Base-by-base conservation (phyloP, 2,329 filamentous ascomycete species). In the Pezicula carpinea region DNA sequence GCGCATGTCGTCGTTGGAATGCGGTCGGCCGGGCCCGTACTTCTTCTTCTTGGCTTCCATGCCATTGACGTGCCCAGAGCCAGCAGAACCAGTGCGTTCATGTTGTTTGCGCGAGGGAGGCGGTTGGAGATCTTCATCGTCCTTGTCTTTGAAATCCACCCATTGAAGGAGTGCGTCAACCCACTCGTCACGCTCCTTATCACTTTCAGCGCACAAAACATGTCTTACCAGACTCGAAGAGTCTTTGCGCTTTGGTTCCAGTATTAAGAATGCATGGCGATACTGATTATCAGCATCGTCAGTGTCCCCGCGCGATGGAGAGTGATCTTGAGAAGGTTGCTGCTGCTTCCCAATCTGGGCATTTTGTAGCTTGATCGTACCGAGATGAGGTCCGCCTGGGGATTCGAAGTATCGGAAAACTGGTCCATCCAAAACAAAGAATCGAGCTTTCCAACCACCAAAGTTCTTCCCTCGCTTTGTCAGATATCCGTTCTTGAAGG, bases 401-500 rank as follows among this genome's bases (percentile, higher is more conserved):
- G 86, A 82, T 67, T 99, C 93, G 59, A 88, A 97, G 64, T 99
- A 99, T 59, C 87, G 90, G 59, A 99, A 70, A 48, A 84, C 75
- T 5, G 84, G 78, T 8, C 82, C 83, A 57, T 87, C 80, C 3
- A 88, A 70, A 13, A 85, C 75, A 59, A 87, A 87, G 59, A 81
- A 87, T 48, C 83, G 72, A 10, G 90, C 91, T 68, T 99, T 99
- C 93, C 93, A 99, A 41, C 93, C 93, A 43, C 93, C 93, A 69
- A 99, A 99, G 61, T 97, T 97, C 74, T 99, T 99, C 41, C 93
- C 93, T 57, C 88, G 82, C 71, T 99, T 99, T 2, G 93, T 97
- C 42, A 99, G 72, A 66, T 97, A 99, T 7, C 93, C 93, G 62
- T 84, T 91, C 61, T 89, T 89, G 49, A 83, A 76, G 7, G 85